phyloP scores from a whole-genome alignment of 768 basidiomycete species.

The Austroboletus eburneus region DNA sequence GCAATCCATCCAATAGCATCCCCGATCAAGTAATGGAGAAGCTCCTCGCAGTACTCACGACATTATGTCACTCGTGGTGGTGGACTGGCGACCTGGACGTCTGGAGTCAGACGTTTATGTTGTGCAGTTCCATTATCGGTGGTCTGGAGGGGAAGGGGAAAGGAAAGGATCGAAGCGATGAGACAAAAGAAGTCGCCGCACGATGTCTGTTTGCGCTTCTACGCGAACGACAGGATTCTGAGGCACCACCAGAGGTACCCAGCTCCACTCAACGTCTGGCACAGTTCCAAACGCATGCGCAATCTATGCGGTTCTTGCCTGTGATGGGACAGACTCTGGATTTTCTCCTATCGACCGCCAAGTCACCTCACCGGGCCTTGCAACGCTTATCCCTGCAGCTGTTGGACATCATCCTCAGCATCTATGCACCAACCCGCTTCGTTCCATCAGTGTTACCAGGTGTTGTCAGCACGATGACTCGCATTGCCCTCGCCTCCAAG shows the following conservation, averaged over 20 bases:
- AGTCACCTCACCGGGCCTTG: slow-evolving; percentile 55
- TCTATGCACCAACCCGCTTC: slow-evolving; percentile 49
- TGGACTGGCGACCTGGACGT: slow-evolving; percentile 66
- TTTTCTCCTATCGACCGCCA: slow-evolving; percentile 56
- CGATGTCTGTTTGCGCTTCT: slow-evolving; percentile 63
- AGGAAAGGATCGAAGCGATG: slow-evolving; percentile 67
- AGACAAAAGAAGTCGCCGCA: slow-evolving; percentile 74
- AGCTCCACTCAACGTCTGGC: slow-evolving; percentile 31
- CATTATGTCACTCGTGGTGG: slow-evolving; percentile 78
- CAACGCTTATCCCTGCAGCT: slow-evolving; percentile 62
- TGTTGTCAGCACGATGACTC: slow-evolving; percentile 71
- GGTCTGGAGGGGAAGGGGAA: slow-evolving; percentile 67
- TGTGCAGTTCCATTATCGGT: slow-evolving; percentile 62
- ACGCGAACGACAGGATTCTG: slow-evolving; percentile 43
- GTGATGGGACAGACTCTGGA: slow-evolving; percentile 82
- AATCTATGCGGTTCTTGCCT: slow-evolving; percentile 55
- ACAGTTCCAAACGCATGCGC: slow-evolving; percentile 38
- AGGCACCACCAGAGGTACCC: slow-evolving; percentile 32
- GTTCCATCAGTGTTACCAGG: slow-evolving; percentile 78
- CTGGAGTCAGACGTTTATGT: slow-evolving; percentile 86
- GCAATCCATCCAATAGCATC: slow-evolving; percentile 63
- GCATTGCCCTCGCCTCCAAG: slow-evolving; percentile 55
- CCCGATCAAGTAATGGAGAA: slow-evolving; percentile 80
- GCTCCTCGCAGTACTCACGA: slow-evolving; percentile 52
- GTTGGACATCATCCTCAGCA: slow-evolving; percentile 47